Percentiles rank a stretch among this genome's conserved stretches.
Conservation (phyloP, 225 moss, liverwort and hornwort genomes). For the Thuidium tamariscinum region DNA sequence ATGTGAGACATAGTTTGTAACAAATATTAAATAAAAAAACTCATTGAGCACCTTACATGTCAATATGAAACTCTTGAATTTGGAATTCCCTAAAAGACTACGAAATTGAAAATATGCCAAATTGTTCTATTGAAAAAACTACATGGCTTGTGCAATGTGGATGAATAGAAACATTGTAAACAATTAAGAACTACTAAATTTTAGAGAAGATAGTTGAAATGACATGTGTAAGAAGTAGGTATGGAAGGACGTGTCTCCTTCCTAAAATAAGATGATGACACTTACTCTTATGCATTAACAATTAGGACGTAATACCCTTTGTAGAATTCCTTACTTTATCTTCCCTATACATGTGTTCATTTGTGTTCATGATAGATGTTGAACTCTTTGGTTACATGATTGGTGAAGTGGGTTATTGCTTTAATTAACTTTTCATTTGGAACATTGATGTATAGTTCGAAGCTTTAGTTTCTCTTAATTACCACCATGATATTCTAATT, state of each 20-base stretch:
- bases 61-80: not conserved
- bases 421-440: too few species aligned
- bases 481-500: not conserved
- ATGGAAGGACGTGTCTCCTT: not conserved
- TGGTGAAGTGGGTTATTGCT: rapidly evolving
- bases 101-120: not conserved
- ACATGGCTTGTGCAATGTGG: not conserved
- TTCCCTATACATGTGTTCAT: not conserved
- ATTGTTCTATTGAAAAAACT: rapidly evolving
- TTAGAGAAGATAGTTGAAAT: not conserved
- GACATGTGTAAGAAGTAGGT: not conserved
- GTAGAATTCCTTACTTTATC: not conserved
- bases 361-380: rapidly evolving
- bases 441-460: too few species aligned
- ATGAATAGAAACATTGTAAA: not conserved
- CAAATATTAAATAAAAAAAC: too few species aligned
- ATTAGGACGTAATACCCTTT: not conserved
- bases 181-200: too few species aligned
- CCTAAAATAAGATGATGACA: not conserved
- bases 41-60: not conserved
- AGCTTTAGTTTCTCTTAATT: not conserved
- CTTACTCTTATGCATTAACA: not conserved
- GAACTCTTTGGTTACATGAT: not conserved
- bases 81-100: not conserved
- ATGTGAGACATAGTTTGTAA: rapidly evolving